phyloP scores from a whole-genome alignment of 2,329 filamentous ascomycete genomes.

The Bipolaris bicolor region DNA sequence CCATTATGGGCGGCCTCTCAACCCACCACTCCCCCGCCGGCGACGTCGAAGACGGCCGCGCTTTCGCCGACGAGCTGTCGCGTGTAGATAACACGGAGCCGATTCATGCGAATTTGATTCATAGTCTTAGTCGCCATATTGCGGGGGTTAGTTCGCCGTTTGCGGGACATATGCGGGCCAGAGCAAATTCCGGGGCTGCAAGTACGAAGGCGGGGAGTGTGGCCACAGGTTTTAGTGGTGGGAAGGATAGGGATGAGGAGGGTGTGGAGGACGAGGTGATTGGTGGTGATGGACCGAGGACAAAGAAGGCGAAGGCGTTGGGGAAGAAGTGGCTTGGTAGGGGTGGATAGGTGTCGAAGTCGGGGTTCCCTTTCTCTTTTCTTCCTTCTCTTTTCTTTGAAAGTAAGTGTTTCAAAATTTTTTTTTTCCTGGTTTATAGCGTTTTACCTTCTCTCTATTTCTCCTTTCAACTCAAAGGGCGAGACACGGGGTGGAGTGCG shows the following conservation, averaged over 20 bases:
- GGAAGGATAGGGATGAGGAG: slow-evolving; percentile 2
- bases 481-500: no score
- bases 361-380: not conserved
- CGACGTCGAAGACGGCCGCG: slow-evolving; percentile 37
- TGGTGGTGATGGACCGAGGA: slow-evolving; percentile 15
- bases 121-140: slow-evolving; percentile 42
- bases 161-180: slow-evolving; percentile 21
- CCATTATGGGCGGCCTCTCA: slow-evolving; percentile 30
- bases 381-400: not conserved
- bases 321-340: slow-evolving; percentile 26
- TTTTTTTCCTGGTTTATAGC: not conserved
- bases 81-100: slow-evolving; percentile 47
- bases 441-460: not conserved
- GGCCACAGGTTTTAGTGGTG: slow-evolving; percentile 8
- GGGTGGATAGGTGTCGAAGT: slow-evolving; percentile 4
- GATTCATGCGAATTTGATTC: slow-evolving; percentile 42
- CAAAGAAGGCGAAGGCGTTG: slow-evolving; percentile 23
- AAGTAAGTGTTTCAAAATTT: not conserved
- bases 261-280: not conserved
- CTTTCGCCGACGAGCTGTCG: slow-evolving; percentile 46
- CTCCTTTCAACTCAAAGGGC: no score
- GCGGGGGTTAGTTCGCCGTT: slow-evolving; percentile 39
- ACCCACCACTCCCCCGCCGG: slow-evolving; percentile 23
- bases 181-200: slow-evolving; percentile 19
- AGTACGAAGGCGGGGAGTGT: slow-evolving; percentile 22